A percentile compares a stretch with the other conserved stretches of the same genome.
phyloP scores from a whole-genome alignment of 495 filamentous ascomycete genomes.

The Neurospora cerealis region DNA sequence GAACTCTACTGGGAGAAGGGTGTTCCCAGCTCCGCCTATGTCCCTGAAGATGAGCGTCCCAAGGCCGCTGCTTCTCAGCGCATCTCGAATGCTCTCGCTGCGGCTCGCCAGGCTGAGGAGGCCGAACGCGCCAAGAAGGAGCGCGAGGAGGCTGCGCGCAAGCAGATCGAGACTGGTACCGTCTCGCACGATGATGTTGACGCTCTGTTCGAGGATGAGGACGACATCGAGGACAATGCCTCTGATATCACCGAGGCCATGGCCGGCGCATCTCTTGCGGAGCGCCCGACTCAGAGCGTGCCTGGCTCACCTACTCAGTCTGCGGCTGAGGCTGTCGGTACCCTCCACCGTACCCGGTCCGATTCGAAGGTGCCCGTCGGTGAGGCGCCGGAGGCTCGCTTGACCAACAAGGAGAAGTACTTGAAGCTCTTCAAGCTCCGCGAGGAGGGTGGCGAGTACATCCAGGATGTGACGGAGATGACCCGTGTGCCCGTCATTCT shows the following conservation, averaged over 20 bases:
- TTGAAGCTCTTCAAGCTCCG: constrained; percentile 78
- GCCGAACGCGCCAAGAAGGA: constrained; percentile 70
- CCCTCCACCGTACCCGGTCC: constrained; percentile 79
- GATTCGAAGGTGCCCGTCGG: constrained; percentile 80
- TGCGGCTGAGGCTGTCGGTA: constrained; percentile 52
- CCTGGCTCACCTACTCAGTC: constrained; percentile 83
- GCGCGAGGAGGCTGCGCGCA: constrained; percentile 74
- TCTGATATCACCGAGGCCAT: constrained; percentile 80
- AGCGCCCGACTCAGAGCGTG: constrained; percentile 90
- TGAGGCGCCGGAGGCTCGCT: constrained; percentile 60
- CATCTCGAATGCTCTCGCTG: constrained; percentile 62
- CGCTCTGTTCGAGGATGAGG: constrained; percentile 62
- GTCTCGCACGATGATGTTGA: constrained; percentile 85
- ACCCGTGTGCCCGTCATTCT: constrained; percentile 90
- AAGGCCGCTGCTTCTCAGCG: constrained; percentile 60
- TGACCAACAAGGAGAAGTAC: constrained; percentile 95
- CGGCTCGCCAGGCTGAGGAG: constrained; percentile 68
- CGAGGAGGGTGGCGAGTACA: constrained; percentile 90
- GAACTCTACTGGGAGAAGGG: constrained; percentile 99
- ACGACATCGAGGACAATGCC: constrained; percentile 74
- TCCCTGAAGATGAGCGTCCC: constrained; percentile 93
- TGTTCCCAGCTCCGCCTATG: constrained; percentile 88
- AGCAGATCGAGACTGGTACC: constrained; percentile 86
- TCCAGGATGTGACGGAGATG: constrained; percentile 98
- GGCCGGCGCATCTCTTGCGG: constrained; percentile 75